Base-by-base conservation (phyloP, 257 asterid species). In the Fraxinus anomala region DNA sequence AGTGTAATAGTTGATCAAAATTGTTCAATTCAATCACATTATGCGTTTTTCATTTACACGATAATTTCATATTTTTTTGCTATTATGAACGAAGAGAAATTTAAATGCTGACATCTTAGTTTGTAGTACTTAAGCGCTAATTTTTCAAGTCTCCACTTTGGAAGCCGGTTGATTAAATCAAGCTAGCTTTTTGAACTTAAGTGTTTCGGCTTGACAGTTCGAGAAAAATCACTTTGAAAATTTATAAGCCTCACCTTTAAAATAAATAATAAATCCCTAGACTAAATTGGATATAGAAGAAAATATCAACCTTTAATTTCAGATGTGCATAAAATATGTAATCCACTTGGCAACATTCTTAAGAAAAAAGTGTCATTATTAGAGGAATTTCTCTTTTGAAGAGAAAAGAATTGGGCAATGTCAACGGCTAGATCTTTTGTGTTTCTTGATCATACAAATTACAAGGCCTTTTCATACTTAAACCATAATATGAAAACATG, bases 391-490 rank as follows among this genome's bases (percentile, higher is more conserved):
- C 75, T 73, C 82, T 73, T 83, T 82, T 80, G 68, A 83, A 80
- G 78, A 68, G 82, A 87, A 87, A 82, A 84, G 49, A 34, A 70
- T 65, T 51, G 67, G 44, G 74, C 77, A 86, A 81, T 83, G 91
- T 88, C 92, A 88, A 90, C 72, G 92, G 88, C 33, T 65, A 72
- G 84, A 87, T 88, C 85, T 81, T 81, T 82, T 77, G 73, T 89
- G 93, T 87, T 85, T 72, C 83, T 79, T 80, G 70, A 83, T 80
- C 86, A 81, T 77, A 74, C 51, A 65, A 68, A 16, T 40, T 23
- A 61, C 17, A 19, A 77, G 23, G 63, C 79, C 66, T 80, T 79
- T 63, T 80, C 75, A 73, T 56, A 80, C 74, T 70, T 77, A 31
- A 36, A 7, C 59, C 34, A 73, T 34, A 34, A 49, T 71, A 44